Conservation (phyloP, 306 rosid genomes). For the Alnus glutinosa region DNA sequence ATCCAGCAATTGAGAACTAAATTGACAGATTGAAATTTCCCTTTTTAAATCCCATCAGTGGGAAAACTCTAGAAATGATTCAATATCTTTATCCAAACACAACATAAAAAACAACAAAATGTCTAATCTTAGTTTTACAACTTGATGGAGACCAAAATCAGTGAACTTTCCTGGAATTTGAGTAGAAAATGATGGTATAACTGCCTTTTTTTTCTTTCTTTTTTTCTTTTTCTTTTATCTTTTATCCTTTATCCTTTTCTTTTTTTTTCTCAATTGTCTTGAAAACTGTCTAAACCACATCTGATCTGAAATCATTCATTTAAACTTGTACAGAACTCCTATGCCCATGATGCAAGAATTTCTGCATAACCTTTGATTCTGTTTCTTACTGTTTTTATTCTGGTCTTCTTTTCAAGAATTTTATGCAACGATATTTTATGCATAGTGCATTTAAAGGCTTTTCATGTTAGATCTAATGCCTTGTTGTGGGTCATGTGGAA, state of each 20-base stretch:
- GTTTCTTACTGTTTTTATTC: neutral
- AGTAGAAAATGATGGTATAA: neutral
- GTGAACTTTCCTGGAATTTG: neutral
- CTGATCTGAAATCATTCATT: neutral
- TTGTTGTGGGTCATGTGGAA: neutral
- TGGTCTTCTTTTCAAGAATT: neutral
- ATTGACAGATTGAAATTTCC: no score
- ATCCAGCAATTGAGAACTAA: neutral
- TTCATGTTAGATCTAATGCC: neutral
- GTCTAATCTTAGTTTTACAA: neutral
- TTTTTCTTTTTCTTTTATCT: neutral
- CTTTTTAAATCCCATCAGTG: no score
- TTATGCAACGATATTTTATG: neutral
- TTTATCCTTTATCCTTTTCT: neutral
- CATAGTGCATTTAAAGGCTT: neutral
- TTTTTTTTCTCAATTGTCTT: neutral
- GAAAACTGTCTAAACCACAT: neutral
- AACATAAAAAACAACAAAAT: neutral
- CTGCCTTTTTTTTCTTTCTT: neutral
- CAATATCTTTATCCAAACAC: neutral
- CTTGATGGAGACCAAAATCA: neutral
- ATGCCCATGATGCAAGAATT: neutral
- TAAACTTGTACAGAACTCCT: neutral
- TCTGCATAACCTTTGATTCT: neutral
- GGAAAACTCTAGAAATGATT: no score